Evolutionary conservation across 352 stramenopile genomes (phyloP), one percentile per base, ranked within the genome.

Genomic region (Pseudoperonospora humuli): DNA sequence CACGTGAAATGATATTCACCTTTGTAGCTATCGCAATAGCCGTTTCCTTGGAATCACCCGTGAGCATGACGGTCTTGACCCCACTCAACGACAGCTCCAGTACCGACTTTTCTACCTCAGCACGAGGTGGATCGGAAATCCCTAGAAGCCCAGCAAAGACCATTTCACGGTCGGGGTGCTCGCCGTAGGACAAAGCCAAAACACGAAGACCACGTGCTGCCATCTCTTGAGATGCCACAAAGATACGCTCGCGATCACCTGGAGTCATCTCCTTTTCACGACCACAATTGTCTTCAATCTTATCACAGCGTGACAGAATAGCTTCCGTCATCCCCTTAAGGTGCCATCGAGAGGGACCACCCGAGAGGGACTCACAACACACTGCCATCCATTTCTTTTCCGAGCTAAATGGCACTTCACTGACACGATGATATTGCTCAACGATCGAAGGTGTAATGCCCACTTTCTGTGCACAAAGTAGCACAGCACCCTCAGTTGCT

Each of bases 361-460:
- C 70, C 21, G 67, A 54, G 9, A 49, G 52, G 3, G 52, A 26
- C 31, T 86, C 74, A 36, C 73, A 84, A 40, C 73, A 86, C 17
- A 98, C 90, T 52, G 97, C 93, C 95, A 98, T 98, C 64, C 84
- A 87, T 55, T 98, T 98, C 42, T 93, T 89, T 45, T 98, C 93
- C 18, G 87, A 97, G 42, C 75, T 96, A 66, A 98, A 98, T 0
- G 93, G 86, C 29, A 97, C 81, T 67, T 98, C 91, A 25, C 84
- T 83, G 0, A 92, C 64, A 37, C 95, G 75, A 34, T 53, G 82
- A 75, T 64, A 81, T 55, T 71, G 64, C 37, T 57, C 56, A 28
- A 70, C 62, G 1, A 69, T 45, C 0, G 48, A 38, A 7, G 51
- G 38, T 9, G 61, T 66, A 26, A 88, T 75, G 20, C 71, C 74